phyloP scores from a whole-genome alignment of 768 basidiomycete genomes.

The Cystobasidium ongulense region DNA sequence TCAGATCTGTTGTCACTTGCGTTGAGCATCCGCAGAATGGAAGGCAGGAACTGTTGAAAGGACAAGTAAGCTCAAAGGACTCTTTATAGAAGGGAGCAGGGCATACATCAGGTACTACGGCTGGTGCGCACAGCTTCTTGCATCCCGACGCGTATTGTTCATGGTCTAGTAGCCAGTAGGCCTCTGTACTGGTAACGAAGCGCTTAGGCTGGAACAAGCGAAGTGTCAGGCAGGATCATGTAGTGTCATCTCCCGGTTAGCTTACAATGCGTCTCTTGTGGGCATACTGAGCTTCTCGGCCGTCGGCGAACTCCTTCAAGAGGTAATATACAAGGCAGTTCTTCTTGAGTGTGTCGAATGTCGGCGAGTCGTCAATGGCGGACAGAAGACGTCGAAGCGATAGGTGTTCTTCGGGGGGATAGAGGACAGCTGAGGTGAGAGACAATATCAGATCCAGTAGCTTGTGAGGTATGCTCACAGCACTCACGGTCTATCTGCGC shows the following conservation, averaged over 20 bases:
- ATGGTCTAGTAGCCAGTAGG: conserved; percentile 25
- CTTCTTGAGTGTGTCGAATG: conserved; percentile 16
- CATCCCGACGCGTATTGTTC: background rate
- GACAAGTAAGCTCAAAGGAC: background rate
- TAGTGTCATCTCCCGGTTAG: background rate
- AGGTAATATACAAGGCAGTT: conserved; percentile 27
- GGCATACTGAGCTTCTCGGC: background rate
- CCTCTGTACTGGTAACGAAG: conserved; percentile 12
- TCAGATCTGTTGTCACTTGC: background rate
- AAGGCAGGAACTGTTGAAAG: conserved; percentile 5
- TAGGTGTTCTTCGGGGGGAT: conserved; percentile 1
- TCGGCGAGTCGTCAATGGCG: background rate
- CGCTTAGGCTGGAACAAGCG: background rate
- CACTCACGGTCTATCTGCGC: conserved; percentile 10
- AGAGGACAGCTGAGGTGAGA: background rate
- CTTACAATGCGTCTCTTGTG: conserved; percentile 19
- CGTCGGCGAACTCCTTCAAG: conserved; percentile 7
- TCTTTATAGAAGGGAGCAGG: background rate
- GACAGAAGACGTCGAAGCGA: background rate
- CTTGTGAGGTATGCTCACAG: background rate
- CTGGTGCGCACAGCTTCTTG: conserved; percentile 22
- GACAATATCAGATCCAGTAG: background rate
- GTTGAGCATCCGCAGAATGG: conserved; percentile 1
- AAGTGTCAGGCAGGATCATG: background rate
- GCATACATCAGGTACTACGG: conserved; percentile 14